A percentile compares a stretch with the other conserved stretches of the same genome.
Conservation (phyloP, 2,329 filamentous ascomycete genomes). For the Aspergillus sp. region DNA sequence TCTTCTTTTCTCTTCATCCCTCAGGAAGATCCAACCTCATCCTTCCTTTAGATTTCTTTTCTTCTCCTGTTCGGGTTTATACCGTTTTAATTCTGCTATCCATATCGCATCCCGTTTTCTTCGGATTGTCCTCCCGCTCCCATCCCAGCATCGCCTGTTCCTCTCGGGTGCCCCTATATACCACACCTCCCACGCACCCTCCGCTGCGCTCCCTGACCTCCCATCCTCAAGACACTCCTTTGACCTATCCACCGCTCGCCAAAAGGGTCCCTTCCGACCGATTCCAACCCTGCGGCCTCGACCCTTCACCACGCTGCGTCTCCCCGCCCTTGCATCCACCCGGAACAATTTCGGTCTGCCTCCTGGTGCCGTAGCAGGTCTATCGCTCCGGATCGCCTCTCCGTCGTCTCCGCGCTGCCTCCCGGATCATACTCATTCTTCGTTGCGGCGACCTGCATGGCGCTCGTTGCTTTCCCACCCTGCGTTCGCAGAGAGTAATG, state of each 20-base stretch:
- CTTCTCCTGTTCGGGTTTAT: constrained; percentile 9
- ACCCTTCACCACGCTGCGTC: constrained; percentile 6
- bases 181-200: constrained; percentile 2
- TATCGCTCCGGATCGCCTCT: constrained; percentile 19
- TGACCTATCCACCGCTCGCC: neutral
- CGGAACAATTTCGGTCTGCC: constrained; percentile 14
- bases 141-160: constrained; percentile 5
- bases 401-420: constrained; percentile 23
- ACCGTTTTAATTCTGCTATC: constrained; percentile 11
- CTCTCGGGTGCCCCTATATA: constrained; percentile 8
- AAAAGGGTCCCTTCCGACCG: neutral
- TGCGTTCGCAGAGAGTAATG: constrained; percentile 29
- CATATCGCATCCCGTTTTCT: constrained; percentile 14
- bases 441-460: constrained; percentile 12
- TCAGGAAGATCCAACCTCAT: neutral
- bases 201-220: constrained; percentile 8
- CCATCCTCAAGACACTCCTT: constrained; percentile 12
- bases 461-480: constrained; percentile 16
- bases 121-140: constrained; percentile 6
- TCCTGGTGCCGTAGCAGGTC: constrained; percentile 35
- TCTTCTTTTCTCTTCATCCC: constrained; percentile 6
- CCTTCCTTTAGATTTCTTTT: constrained; percentile 9
- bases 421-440: constrained; percentile 27
- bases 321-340: constrained; percentile 9
- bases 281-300: constrained; percentile 7